These are phyloP conservation scores for Melampsora americana DNA, from an alignment of 1,284 basidiomycete genomes.

Conservation along the genomic window DNA sequence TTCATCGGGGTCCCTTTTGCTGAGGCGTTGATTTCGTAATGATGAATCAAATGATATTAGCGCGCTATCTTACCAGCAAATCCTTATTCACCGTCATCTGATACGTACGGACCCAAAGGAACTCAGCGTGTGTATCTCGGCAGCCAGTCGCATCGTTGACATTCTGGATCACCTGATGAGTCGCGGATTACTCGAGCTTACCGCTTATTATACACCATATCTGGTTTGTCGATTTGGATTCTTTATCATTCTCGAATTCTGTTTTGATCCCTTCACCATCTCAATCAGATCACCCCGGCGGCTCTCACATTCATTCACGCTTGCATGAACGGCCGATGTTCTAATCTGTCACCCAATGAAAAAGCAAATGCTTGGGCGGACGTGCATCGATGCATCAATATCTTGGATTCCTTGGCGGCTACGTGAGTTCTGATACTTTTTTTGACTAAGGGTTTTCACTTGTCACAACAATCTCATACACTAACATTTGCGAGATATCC, in stretches of 20 bases:
- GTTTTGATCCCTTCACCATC: neutral
- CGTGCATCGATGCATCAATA: constrained; percentile 30
- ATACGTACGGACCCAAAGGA: constrained; percentile 11
- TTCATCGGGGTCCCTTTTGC: neutral
- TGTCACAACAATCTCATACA: neutral
- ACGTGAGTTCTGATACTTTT: neutral
- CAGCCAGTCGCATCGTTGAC: constrained; percentile 9
- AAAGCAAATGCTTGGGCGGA: constrained; percentile 23
- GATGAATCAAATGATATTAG: neutral
- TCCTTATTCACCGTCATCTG: constrained; percentile 18
- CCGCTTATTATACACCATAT: constrained; percentile 1
- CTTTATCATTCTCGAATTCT: neutral
- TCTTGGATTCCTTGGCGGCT: constrained; percentile 9
- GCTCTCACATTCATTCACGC: constrained; percentile 13
- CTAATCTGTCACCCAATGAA: neutral
- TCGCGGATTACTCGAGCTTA: constrained; percentile 9
- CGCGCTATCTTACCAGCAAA: neutral
- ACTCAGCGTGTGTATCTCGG: constrained; percentile 2
- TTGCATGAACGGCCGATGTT: neutral
- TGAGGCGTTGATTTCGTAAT: no score
- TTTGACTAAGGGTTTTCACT: neutral
- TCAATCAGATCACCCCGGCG: constrained; percentile 13
- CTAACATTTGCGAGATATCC: neutral
- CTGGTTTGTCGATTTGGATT: neutral
- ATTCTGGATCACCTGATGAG: constrained; percentile 21